Evolutionary conservation across 192 early-diverging fungal species (phyloP).

Genomic region (Coemansia sp.): DNA sequence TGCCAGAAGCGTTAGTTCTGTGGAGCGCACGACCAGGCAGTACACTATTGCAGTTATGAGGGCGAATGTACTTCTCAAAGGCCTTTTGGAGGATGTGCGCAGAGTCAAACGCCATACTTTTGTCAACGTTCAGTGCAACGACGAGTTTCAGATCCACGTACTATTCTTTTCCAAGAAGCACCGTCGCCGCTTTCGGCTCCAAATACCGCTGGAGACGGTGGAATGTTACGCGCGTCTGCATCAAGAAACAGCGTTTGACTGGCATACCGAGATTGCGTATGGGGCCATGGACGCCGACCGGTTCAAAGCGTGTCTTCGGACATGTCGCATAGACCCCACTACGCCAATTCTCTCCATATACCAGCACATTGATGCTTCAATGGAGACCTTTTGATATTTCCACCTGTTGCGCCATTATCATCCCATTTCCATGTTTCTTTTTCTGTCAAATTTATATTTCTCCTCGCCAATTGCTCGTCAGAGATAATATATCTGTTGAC

Average conservation of each 20-base stretch:
- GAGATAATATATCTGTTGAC: neutral
- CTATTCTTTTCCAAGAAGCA: slow-evolving; percentile 42
- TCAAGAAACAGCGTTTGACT: slow-evolving; percentile 28
- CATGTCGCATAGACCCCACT: slow-evolving; percentile 20
- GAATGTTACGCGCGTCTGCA: slow-evolving; percentile 33
- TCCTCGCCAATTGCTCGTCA: neutral
- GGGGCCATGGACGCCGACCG: slow-evolving; percentile 25
- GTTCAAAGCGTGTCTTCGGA: slow-evolving; percentile 21
- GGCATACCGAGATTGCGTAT: slow-evolving; percentile 41
- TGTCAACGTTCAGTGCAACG: slow-evolving; percentile 34
- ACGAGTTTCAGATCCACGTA: slow-evolving; percentile 42
- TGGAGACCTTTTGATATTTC: slow-evolving; percentile 23
- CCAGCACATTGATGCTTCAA: slow-evolving; percentile 37
- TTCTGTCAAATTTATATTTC: neutral
- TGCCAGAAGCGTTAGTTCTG: slow-evolving; percentile 16
- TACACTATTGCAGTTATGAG: slow-evolving; percentile 45
- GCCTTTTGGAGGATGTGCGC: slow-evolving; percentile 42
- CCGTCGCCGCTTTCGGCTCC: slow-evolving; percentile 46
- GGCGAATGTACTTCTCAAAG: slow-evolving; percentile 40
- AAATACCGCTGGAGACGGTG: slow-evolving; percentile 29
- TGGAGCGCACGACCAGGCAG: slow-evolving; percentile 26
- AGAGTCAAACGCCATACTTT: slow-evolving; percentile 40
- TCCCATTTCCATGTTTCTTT: neutral
- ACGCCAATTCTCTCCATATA: slow-evolving; percentile 47
- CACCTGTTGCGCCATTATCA: neutral